Percentiles rank a stretch among this genome's conserved stretches.
Evolutionary conservation across 257 asterid species (phyloP).

Genomic region (Rehmannia glutinosa): DNA sequence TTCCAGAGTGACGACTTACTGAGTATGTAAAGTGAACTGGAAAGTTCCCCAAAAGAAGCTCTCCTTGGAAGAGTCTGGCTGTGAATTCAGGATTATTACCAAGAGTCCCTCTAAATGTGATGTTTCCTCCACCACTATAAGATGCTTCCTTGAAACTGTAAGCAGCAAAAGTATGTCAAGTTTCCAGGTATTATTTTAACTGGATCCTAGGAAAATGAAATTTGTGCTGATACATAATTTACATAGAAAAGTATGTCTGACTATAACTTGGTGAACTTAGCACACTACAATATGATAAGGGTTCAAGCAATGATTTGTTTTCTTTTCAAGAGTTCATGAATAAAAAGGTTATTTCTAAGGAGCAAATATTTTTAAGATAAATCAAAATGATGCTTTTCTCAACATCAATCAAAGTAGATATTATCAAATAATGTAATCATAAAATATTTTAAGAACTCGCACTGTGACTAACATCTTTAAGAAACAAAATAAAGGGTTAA

Average conservation of each 20-base stretch:
- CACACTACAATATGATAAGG: neutral
- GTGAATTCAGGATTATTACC: conserved; percentile 30
- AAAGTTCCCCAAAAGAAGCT: conserved; percentile 40
- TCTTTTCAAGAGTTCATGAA: neutral
- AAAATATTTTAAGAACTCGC: neutral
- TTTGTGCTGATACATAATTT: neutral
- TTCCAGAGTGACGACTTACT: conserved; percentile 35
- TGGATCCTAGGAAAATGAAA: neutral
- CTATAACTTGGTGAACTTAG: neutral
- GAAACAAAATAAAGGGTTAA: too few species aligned
- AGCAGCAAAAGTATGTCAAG: conserved; percentile 14
- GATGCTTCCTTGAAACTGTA: conserved; percentile 54
- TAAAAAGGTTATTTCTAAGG: too few species aligned
- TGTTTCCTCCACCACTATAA: conserved; percentile 72
- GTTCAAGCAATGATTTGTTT: neutral
- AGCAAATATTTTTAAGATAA: neutral
- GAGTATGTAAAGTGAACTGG: conserved; percentile 55
- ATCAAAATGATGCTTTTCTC: neutral
- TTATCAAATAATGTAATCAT: neutral
- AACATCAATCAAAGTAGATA: neutral
- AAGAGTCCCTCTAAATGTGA: conserved; percentile 58
- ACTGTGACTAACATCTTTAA: neutral
- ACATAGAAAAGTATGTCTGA: neutral
- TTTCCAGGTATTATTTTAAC: neutral
- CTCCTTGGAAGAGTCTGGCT: conserved; percentile 57